Conservation (phyloP, 306 rosid genomes). For the Ormosia semicastrata region DNA sequence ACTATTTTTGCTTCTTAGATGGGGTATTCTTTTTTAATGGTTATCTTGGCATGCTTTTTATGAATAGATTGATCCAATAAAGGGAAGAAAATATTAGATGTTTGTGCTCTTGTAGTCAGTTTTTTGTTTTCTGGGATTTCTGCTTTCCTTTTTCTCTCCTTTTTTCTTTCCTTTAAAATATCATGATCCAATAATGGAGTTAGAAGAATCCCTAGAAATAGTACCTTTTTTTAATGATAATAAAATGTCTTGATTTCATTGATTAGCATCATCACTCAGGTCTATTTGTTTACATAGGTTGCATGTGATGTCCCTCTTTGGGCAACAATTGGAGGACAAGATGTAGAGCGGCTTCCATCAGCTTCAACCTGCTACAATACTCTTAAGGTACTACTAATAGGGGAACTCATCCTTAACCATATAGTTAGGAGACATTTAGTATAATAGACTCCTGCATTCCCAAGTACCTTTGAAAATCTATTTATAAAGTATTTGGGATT, state of each 20-base stretch:
- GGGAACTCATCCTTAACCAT: slow-evolving; percentile 11
- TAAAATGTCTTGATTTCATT: slow-evolving; percentile 9
- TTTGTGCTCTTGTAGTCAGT: background rate
- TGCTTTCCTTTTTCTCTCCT: background rate
- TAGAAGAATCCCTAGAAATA: background rate
- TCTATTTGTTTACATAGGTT: slow-evolving; percentile 53
- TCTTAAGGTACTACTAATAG: slow-evolving; percentile 63
- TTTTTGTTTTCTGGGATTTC: background rate
- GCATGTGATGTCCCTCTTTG: slow-evolving; percentile 84
- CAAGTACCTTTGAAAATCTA: background rate
- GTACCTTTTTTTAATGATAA: slow-evolving; percentile 5
- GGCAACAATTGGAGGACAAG: slow-evolving; percentile 94
- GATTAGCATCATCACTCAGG: background rate
- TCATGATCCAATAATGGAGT: background rate
- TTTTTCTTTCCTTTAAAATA: background rate
- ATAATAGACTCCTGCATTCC: background rate
- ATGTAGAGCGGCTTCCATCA: slow-evolving; percentile 97
- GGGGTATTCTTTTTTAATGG: background rate
- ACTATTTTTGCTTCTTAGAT: background rate
- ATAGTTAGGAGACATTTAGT: background rate
- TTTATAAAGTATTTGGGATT: background rate
- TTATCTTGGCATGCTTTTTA: background rate
- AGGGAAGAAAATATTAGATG: slow-evolving; percentile 2
- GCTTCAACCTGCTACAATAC: slow-evolving; percentile 99
- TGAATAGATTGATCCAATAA: background rate